phyloP scores from a whole-genome alignment of 139 green algal genomes.

The Mesostigma viride region DNA sequence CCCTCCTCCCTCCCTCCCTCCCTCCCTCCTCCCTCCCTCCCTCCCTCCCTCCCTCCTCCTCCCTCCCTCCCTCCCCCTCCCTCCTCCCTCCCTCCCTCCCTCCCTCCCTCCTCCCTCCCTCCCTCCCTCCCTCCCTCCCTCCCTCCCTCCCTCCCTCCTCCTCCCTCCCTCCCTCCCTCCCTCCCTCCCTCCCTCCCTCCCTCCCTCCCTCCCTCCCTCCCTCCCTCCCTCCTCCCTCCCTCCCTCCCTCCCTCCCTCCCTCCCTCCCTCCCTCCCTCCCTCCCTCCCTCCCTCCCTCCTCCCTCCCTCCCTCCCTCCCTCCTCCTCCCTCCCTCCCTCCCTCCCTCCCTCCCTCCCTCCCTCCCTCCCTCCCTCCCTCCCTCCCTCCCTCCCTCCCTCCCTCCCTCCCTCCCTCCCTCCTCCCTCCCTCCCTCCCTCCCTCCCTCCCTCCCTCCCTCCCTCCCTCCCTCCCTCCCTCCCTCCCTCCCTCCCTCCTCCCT shows the following conservation, averaged over 20 bases:
- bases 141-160: not conserved
- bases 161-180: not conserved
- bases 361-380: no score
- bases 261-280: not conserved
- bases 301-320: not conserved
- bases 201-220: not conserved
- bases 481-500: no score
- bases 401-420: no score
- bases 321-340: not conserved
- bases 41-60: not conserved
- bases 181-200: not conserved
- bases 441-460: no score
- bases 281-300: not conserved
- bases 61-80: not conserved
- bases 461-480: no score
- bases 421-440: no score
- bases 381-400: no score
- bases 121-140: not conserved
- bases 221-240: not conserved
- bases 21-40: not conserved
- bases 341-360: not conserved
- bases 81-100: not conserved
- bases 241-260: not conserved
- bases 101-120: not conserved
- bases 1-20: conserved; percentile 4